Conservation (phyloP, 2,329 filamentous ascomycete species). For the Annulohypoxylon truncatum region DNA sequence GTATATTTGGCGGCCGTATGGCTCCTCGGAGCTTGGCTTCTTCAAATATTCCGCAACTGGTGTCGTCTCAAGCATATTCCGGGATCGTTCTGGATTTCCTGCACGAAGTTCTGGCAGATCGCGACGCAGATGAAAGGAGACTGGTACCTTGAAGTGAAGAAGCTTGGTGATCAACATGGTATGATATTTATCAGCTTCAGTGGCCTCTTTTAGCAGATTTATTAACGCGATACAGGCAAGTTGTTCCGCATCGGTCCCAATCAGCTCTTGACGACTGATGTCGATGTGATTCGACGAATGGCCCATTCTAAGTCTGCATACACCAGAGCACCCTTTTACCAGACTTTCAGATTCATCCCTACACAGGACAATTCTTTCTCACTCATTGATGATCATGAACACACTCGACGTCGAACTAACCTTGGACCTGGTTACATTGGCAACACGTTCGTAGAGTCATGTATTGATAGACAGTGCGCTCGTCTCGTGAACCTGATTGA, state of each 20-base stretch:
- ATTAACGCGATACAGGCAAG: constrained; percentile 28
- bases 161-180: constrained; percentile 38
- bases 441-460: constrained; percentile 26
- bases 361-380: constrained; percentile 39
- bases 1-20: neutral
- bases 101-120: constrained; percentile 36
- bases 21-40: constrained; percentile 5
- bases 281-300: constrained; percentile 38
- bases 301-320: constrained; percentile 32
- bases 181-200: neutral
- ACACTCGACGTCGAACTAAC: constrained; percentile 31
- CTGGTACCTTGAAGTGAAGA: constrained; percentile 34
- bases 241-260: constrained; percentile 40
- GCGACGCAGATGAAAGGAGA: constrained; percentile 30
- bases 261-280: constrained; percentile 41
- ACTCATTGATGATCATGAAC: constrained; percentile 35
- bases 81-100: constrained; percentile 32
- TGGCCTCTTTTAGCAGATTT: neutral
- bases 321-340: constrained; percentile 28
- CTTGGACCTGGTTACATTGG: constrained; percentile 33
- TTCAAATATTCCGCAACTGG: constrained; percentile 23
- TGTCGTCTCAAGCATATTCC: constrained; percentile 39
- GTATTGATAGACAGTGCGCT: constrained; percentile 29
- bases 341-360: constrained; percentile 37
- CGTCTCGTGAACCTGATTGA: constrained; percentile 53